Evolutionary conservation across 768 basidiomycete species (phyloP).

Genomic region (Pleurotus cornucopiae): DNA sequence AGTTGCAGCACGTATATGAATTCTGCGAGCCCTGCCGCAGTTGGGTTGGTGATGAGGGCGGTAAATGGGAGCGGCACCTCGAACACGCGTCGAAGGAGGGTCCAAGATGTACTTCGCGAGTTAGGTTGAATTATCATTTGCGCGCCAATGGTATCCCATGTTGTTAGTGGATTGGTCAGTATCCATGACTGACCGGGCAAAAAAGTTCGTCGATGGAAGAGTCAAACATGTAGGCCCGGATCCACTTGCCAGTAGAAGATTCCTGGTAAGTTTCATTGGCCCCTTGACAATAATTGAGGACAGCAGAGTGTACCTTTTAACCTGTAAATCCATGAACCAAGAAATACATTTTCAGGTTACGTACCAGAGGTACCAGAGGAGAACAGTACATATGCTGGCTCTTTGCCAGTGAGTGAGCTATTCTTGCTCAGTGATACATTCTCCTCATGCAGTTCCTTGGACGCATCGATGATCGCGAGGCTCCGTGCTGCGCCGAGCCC

Average conservation of each 20-base stretch:
- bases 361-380: not conserved
- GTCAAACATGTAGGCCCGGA: not conserved
- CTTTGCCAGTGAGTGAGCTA: not conserved
- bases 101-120: not conserved
- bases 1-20: constrained; percentile 2
- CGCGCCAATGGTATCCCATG: not conserved
- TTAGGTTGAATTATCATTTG: not conserved
- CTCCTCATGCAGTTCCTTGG: not conserved
- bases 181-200: not conserved
- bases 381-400: not conserved
- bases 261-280: not conserved
- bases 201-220: not conserved
- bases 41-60: constrained; percentile 6
- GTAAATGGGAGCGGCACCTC: constrained; percentile 8
- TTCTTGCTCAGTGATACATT: not conserved
- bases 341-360: not conserved
- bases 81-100: constrained; percentile 3
- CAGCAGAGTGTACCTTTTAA: not conserved
- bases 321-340: not conserved
- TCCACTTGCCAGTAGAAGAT: not conserved
- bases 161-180: not conserved
- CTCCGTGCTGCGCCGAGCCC: not conserved
- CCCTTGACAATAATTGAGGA: not conserved
- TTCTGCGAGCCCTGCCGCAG: constrained; percentile 5
- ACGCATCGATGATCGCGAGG: not conserved